phyloP scores from a whole-genome alignment of 2,329 filamentous ascomycete species.

The Penicillium polonicum region DNA sequence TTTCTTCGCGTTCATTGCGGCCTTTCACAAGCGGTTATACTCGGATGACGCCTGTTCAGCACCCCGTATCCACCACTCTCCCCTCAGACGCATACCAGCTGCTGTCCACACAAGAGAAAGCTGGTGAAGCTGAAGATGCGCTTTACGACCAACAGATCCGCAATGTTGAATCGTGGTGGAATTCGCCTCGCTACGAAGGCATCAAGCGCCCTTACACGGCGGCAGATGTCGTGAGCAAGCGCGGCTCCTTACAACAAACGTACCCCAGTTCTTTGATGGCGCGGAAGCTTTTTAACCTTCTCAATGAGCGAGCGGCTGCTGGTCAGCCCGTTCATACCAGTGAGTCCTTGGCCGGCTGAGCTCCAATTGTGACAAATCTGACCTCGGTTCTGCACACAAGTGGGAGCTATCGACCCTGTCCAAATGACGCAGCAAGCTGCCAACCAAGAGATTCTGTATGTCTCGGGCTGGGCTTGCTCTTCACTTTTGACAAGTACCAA shows the following conservation, averaged over 20 bases:
- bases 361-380: conserved; percentile 3
- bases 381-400: conserved; percentile 52
- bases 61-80: conserved; percentile 60
- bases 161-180: conserved; percentile 90
- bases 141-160: conserved; percentile 80
- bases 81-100: conserved; percentile 82
- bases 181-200: conserved; percentile 75
- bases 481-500: conserved; percentile 90
- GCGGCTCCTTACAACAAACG: conserved; percentile 79
- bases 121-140: conserved; percentile 76
- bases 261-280: conserved; percentile 96
- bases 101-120: conserved; percentile 72
- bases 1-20: conserved; percentile 31
- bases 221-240: conserved; percentile 88
- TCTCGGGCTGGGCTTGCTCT: conserved; percentile 97
- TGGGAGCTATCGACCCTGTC: conserved; percentile 97
- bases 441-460: conserved; percentile 92
- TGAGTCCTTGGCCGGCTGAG: conserved; percentile 40
- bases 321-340: conserved; percentile 92
- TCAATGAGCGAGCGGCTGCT: conserved; percentile 72
- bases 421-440: conserved; percentile 99
- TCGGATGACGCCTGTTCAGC: conserved; percentile 59
- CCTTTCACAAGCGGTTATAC: conserved; percentile 40
- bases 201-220: conserved; percentile 91
- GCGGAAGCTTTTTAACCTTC: conserved; percentile 85